Conservation (phyloP, 1,284 basidiomycete species). For the Ceratobasidium sp. region DNA sequence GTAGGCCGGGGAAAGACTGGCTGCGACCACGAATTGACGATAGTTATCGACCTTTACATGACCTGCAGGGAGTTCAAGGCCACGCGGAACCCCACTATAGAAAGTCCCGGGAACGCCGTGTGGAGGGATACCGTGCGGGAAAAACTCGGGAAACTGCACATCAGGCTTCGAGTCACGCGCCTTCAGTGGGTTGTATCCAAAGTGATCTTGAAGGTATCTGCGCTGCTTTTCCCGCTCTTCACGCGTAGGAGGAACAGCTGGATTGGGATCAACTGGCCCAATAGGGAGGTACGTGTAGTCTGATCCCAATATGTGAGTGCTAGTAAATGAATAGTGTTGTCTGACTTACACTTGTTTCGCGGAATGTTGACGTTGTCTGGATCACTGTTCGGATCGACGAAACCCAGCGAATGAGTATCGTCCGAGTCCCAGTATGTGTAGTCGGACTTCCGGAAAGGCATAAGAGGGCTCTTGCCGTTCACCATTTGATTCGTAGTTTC, state of each 20-base stretch:
- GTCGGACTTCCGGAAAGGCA: constrained; percentile 46
- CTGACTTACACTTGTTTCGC: constrained; percentile 32
- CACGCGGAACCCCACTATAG: neutral
- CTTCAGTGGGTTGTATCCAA: neutral
- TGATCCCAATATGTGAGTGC: neutral
- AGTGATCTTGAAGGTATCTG: neutral
- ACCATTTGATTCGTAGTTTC: constrained; percentile 1
- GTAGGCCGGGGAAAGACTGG: neutral
- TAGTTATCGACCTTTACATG: constrained; percentile 18
- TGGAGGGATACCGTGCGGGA: neutral
- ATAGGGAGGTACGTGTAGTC: constrained; percentile 7
- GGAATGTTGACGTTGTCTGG: neutral
- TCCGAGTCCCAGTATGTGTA: constrained; percentile 45
- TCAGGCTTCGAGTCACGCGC: neutral
- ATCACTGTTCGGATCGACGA: neutral
- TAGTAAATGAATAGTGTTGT: neutral
- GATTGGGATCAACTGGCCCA: neutral
- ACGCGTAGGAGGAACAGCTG: neutral
- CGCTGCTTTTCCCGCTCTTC: neutral
- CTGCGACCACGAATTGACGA: constrained; percentile 19
- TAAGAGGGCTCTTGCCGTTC: constrained; percentile 32
- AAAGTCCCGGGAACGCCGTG: neutral
- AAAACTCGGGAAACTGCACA: neutral
- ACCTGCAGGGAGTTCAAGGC: constrained; percentile 3
- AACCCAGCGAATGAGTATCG: constrained; percentile 29